Base-by-base conservation (phyloP, 2,329 filamentous ascomycete genomes). In the Cryphonectria parasitica region DNA sequence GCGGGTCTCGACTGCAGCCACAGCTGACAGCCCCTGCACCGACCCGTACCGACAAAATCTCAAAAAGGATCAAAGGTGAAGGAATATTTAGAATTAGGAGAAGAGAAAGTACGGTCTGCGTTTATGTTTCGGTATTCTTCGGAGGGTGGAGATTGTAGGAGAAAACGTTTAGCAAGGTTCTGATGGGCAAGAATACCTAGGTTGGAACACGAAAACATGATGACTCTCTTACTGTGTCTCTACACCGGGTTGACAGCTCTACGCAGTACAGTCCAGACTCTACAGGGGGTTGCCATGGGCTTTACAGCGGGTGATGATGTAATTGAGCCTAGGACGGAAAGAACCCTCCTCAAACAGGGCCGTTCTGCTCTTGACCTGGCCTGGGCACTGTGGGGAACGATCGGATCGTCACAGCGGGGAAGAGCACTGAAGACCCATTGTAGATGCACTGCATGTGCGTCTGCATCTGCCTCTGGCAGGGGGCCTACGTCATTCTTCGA, bases 241-340 rank as follows among this genome's bases (percentile, higher is more conserved):
- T n/a, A n/a, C n/a, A n/a, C n/a, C n/a, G n/a, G n/a, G n/a, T n/a
- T 31, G 54, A 34, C 28, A 41, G 60, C 15, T 60, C 56, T 60
- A 13, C 25, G 25, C 25, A 58, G 19, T 41, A 22, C 22, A 41
- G 45, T 49, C 45, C 45, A 49, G 45, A 49, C 45, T 25, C n/a
- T 39, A 41, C n/a, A 39, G 31, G 34, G 34, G 61, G 39, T 64
- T 64, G n/a, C 13, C 36, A 45, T 22, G 34, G 58, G 58, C 39
- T 17, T 28, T 22, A 34, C 13, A 58, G 64, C 31, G 34, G 31
- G 43, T 56, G 64, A 56, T 66, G 64, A 66, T 66, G 64, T 66
- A 66, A 66, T 58, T 52, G 34, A 66, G 64, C 64, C 64, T 54
- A 49, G 56, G 28, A 49, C 62, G 13, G 62, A 22, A 64, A 11